A percentile compares a stretch with the other conserved stretches of the same genome.
Conservation (phyloP, 768 basidiomycete genomes). For the Mycena indigotica region DNA sequence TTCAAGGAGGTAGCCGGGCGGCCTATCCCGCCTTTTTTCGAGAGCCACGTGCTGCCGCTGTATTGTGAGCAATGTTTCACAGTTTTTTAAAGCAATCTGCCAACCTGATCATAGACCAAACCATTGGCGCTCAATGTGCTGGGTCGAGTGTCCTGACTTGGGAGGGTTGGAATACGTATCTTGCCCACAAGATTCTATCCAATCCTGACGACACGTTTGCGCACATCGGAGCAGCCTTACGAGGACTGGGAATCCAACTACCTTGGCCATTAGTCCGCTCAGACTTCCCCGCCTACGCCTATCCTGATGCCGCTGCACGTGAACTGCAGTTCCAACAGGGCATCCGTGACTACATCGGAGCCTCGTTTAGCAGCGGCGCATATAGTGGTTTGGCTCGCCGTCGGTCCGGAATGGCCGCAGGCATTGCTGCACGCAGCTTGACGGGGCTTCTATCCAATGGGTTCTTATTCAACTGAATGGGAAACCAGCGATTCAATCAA, state of each 20-base stretch:
- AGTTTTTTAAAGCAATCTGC: neutral
- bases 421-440: neutral
- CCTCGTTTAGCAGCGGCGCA: constrained; percentile 1
- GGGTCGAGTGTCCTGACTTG: constrained; percentile 19
- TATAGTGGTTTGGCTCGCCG: neutral
- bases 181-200: constrained; percentile 23
- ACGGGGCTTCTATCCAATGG: constrained; percentile 7
- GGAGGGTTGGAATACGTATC: constrained; percentile 23
- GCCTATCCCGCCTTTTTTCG: constrained; percentile 17
- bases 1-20: constrained; percentile 14
- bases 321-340: constrained; percentile 22
- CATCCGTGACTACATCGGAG: constrained; percentile 12
- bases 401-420: constrained; percentile 1
- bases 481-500: no score
- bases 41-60: constrained; percentile 19
- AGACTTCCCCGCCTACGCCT: constrained; percentile 18
- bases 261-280: constrained; percentile 18
- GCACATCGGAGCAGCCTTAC: constrained; percentile 11
- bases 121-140: constrained; percentile 18
- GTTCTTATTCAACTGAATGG: constrained; percentile 12
- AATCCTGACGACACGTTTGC: constrained; percentile 16
- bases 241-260: constrained; percentile 14
- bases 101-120: constrained; percentile 9
- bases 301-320: constrained; percentile 22
- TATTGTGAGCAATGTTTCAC: constrained; percentile 15